Percentiles rank a stretch among this genome's conserved stretches.
phyloP scores from a whole-genome alignment of 352 stramenopile genomes.

The Phytophthora europaea region DNA sequence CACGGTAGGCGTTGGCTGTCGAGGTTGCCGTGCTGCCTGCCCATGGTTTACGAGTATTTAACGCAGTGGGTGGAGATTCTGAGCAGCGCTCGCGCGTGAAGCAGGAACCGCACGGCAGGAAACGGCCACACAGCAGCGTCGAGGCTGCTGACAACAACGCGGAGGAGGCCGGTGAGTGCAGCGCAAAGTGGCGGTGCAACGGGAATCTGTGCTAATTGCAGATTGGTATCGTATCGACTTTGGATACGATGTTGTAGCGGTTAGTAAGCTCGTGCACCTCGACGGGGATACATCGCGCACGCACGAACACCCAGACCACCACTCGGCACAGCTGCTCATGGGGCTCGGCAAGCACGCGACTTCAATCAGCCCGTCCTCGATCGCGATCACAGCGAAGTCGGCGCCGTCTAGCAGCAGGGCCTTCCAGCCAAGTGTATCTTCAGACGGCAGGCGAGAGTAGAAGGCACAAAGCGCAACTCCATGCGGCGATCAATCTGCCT shows the following conservation, averaged over 20 bases:
- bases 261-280: conserved; percentile 44
- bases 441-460: conserved; percentile 31
- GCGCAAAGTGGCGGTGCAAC: not conserved
- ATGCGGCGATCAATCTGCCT: not conserved
- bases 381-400: conserved; percentile 13
- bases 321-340: conserved; percentile 70
- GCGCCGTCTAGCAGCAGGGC: conserved; percentile 15
- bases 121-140: conserved; percentile 42
- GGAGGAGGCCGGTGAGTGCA: conserved; percentile 34
- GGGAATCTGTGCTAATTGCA: conserved; percentile 10
- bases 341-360: conserved; percentile 48
- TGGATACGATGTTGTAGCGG: conserved; percentile 16
- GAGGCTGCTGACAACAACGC: conserved; percentile 19
- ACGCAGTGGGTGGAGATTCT: conserved; percentile 35
- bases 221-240: not conserved
- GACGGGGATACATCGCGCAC: conserved; percentile 18
- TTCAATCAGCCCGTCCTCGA: conserved; percentile 28
- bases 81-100: conserved; percentile 31
- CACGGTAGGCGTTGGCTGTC: conserved; percentile 18
- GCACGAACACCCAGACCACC: conserved; percentile 45
- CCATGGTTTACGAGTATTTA: conserved; percentile 15
- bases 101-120: conserved; percentile 13
- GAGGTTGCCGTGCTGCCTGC: conserved; percentile 6
- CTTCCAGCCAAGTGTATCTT: conserved; percentile 15
- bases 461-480: not conserved